Base-by-base conservation (phyloP, 306 rosid genomes). In the Arachis stenosperma region DNA sequence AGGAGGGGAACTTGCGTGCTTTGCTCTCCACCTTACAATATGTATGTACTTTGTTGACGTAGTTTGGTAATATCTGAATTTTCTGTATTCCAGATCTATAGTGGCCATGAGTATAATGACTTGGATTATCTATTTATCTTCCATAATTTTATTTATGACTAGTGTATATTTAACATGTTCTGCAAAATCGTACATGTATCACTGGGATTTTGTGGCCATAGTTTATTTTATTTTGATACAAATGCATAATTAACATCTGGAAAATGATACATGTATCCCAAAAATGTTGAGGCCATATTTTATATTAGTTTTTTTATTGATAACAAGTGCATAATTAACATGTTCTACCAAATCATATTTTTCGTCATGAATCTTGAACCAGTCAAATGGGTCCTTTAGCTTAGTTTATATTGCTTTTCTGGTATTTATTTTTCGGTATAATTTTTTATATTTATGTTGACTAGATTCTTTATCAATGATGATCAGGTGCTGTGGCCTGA, bases 401-500 rank as follows among this genome's bases (percentile, higher is more conserved):
- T 33, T 42, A 36, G 9, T 13, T 69, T 43, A 4, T 55, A 42
- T 17, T n/a, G 27, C 42, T 39, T 40, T 58, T 5, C 7, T 43
- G 36, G 36, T 56, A 67, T 46, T 3, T 61, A 53, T 15, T 56
- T 33, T 66, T 48, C 57, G 59, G 13, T 48, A n/a, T 75, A 15
- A 51, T 61, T 61, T 73, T n/a, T 30, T 41, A 8, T 17, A 43
- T 75, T 70, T 2, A 40, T 54, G 13, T 74, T 84, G 77, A 66
- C 78, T 70, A 17, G 41, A 69, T 67, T 72, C 29, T 77, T 64
- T 65, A 22, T 82, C 75, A 78, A 73, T 79, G 71, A 78, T 81
- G 78, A 64, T 66, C 89, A 95, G 99, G 99, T 94, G 63, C 90
- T 94, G 40, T 94, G 99, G 99, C 97, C 97, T 70, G 93, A 88